Evolutionary conservation across 2,329 filamentous ascomycete species (phyloP).

Genomic region (Sporothrix pallida): DNA sequence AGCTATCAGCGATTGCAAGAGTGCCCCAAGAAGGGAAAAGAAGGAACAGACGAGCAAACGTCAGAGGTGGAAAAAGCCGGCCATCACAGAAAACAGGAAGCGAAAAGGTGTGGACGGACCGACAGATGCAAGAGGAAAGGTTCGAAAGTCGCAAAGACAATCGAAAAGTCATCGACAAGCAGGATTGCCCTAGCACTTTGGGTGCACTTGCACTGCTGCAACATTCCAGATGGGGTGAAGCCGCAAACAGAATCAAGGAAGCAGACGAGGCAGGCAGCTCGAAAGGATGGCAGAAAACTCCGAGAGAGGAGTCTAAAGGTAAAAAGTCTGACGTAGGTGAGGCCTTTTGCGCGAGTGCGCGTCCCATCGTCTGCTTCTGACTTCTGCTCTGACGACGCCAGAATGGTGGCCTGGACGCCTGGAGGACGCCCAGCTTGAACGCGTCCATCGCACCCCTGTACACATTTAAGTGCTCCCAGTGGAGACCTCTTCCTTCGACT

Average conservation of each 20-base stretch:
- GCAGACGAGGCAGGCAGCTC: no score
- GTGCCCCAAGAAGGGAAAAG: neutral
- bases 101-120: neutral
- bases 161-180: no score
- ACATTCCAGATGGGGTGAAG: constrained; percentile 13
- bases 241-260: constrained; percentile 17
- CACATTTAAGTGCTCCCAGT: neutral
- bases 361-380: neutral
- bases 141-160: no score
- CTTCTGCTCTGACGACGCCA: neutral
- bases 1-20: neutral
- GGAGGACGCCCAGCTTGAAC: neutral
- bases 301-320: neutral
- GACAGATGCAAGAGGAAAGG: neutral
- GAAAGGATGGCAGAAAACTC: neutral
- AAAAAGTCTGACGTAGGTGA: constrained; percentile 16
- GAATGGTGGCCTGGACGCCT: no score
- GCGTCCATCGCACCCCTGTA: neutral
- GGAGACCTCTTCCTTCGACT: neutral
- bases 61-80: neutral
- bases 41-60: neutral
- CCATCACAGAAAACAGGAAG: neutral
- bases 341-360: neutral
- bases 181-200: no score
- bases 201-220: neutral